Base-by-base conservation (phyloP, 768 basidiomycete species). In the Russula griseocarnosa region DNA sequence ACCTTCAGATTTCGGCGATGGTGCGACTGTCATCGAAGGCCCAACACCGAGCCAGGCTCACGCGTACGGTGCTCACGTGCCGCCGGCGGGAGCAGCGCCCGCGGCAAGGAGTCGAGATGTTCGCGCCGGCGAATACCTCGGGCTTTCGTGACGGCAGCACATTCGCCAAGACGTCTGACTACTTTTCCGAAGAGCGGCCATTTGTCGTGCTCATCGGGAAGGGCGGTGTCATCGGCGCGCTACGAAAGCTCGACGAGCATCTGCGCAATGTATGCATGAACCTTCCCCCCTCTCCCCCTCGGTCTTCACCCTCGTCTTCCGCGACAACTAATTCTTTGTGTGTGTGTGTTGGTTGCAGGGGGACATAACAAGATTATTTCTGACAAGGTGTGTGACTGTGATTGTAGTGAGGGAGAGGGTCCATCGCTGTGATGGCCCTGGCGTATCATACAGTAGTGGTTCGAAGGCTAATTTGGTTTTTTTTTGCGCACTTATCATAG, bases 121-220 rank as follows among this genome's bases (percentile, higher is more conserved):
- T 26, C 32, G 18, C 53, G 4, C 0, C 8, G 9, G 13, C 5
- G 6, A 56, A 51, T 24, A 1, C 38, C 38, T 40, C 14, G 2
- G 38, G 38, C 38, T 18, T 18, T 16, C 38, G 38, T 40, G 38
- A 40, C 5, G 0, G 16, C 6, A 52, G 11, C 32, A 58, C 52
- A 2, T 58, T 68, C 38, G 40, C 69, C 30, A 59, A 51, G 36
- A 61, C 34, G n/a, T 3, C 38, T 1, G 66, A 73, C 51, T 71
- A 69, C 56, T 67, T 71, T 55, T 68, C 83, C 7, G 79, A 83
- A 62, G 82, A 86, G 32, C 76, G 86, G 49, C 85, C 86, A 0
- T 92, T 90, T 77, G 87, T 90, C 68, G 79, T 92, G 53, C 79
- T 76, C 3, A 88, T 92, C 61, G 80, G 79, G 18, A 84, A 82